Base-by-base conservation (phyloP, 2,329 filamentous ascomycete genomes). In the Aspergillus puulaauensis region DNA sequence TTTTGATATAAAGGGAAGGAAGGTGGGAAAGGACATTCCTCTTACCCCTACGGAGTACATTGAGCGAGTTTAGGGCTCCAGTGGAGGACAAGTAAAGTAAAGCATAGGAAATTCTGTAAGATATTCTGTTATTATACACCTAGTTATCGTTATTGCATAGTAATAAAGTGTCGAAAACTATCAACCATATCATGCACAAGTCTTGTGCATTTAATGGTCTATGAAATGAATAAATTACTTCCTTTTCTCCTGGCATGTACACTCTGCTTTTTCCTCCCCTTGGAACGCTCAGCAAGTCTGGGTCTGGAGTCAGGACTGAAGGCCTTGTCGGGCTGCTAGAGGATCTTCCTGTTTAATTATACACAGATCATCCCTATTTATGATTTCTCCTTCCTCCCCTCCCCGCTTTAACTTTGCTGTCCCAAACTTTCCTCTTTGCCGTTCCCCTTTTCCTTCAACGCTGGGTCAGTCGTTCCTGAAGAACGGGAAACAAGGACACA, bases 261-360 rank as follows among this genome's bases (percentile, higher is more conserved):
- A 40, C 41, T 35, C 14, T 37, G 21, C 12, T 40, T 57, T 57
- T 41, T 47, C 54, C 48, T 59, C 27, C 43, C n/a, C 8, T 31
- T 31, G 54, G 41, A 47, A 19, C 46, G 33, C 49, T 19, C 17
- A 27, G 14, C 46, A 37, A 39, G 39, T 46, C 47, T 23, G 33
- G 21, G 39, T 46, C 47, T 23, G 33, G 21, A 44, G 8, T 41
- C n/a, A 15, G 23, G 48, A 19, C 35, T 24, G 17, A n/a, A 48
- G 45, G 9, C 9, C 47, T 51, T 6, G 37, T 19, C 14, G 23
- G 49, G 37, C n/a, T 43, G 27, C 31, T 43, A 57, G 47, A 56
- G 39, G 46, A 57, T 57, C 40, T 43, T 46, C 49, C n/a, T 48
- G n/a, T 50, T 35, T 53, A 50, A 47, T 61, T 54, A 57, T 48